Evolutionary conservation across 1,139 yeast genomes (phyloP), one percentile per base, ranked within the genome.

Genomic region (Suhomyces chickasaworum): DNA sequence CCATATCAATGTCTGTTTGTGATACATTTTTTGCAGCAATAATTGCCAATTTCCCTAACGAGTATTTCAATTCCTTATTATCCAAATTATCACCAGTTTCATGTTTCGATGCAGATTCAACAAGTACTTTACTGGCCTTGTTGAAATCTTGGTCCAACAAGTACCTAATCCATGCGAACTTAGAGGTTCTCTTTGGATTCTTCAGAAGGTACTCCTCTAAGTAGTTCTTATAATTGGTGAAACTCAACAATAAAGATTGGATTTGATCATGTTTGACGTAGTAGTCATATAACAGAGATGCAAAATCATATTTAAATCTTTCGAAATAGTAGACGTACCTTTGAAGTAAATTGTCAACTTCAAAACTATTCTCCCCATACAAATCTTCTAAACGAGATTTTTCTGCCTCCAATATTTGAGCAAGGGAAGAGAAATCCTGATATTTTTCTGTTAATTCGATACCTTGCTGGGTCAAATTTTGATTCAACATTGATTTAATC

Each of bases 91-190:
- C 82, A 18, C 70, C 72, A 2, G 61, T 56, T n/a, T 64, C 59
- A 13, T 37, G 25, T 7, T 48, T 25, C 17, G 66, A 57, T 3
- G 80, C 74, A 7, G 81, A 73, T 4, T 62, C 55, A 2, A 68
- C 50, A 21, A 89, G 66, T 0, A 76, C 69, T 7, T 63, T 56
- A 1, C 85, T 71, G 0, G 91, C 93, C 3, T 63, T 58, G 3
- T 49, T 51, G 58, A 75, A 86, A 4, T 83, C 71, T 3, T 68
- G 71, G 52, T 77, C 80, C 32, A 79, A 60, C 16, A 89, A 63
- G 47, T 85, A 79, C 48, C 81, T 76, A 32, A 89, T 84, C 97
- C 97, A 90, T 1, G 90, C 77, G 39, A 89, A 76, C 37, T 75
- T 68, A 3, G 81, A 78, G 42, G 83, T 79, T 48, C 76, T 72